Evolutionary conservation across 257 asterid species (phyloP), one percentile per base, ranked within the genome.

Genomic region (Nicotiana tomentosiformis): DNA sequence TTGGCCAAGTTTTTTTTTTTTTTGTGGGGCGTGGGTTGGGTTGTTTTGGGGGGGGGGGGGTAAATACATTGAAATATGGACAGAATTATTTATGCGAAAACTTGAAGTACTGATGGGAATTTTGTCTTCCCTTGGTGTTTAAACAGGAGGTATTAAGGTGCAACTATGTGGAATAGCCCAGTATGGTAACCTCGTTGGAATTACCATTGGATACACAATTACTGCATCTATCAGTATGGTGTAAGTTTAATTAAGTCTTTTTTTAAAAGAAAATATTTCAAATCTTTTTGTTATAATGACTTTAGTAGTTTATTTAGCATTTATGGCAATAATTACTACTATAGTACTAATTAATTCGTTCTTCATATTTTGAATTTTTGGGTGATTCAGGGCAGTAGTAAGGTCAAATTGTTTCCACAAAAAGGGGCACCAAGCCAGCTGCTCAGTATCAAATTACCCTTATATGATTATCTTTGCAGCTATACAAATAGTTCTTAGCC

Each of bases 151-250:
- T 17, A 14, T 33, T 18, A 83, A 83, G 60, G 85, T 83, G 39
- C 67, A 83, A 74, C 37, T 76, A 0, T 76, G 85, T 83, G 85
- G 85, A 49, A 49, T 83, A 39, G 35, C 78, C 15, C 85, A 83
- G 33, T 83, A 83, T 49, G 20, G 69, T 49, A 83, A 83, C 30
- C 20, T 83, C 2, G 81, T 76, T 4, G 85, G 85, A 62, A 51
- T 83, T 46, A 65, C 82, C 7, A 76, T 83, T 49, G 85, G 85
- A 17, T 83, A 83, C 74, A 76, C 85, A 16, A 85, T 88, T 70
- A 86, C 91, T 8, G 53, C 91, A 23, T 65, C 91, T 3, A 81
- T 88, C 2, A 87, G 91, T 67, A 88, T 88, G 91, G 86, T 85
- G 87, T 84, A 81, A 80, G 87, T 79, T 5, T n/a, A n/a, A 57